Evolutionary conservation across 2,329 filamentous ascomycete species (phyloP).

Genomic region (Cladosporium austrohemisphaericum): DNA sequence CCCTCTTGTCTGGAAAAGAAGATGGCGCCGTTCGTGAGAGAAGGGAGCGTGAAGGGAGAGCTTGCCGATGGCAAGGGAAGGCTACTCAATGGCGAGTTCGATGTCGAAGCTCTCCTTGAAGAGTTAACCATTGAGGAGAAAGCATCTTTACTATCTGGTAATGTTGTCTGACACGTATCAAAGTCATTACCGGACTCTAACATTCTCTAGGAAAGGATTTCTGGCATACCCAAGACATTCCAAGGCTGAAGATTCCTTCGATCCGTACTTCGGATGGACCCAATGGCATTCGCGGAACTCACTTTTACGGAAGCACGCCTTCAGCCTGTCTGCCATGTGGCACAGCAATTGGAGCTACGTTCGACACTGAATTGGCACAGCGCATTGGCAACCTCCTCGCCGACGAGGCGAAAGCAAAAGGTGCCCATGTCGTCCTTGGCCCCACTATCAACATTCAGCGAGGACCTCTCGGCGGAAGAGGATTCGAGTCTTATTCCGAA

Average conservation of each 20-base stretch:
- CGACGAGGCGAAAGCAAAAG: conserved; percentile 27
- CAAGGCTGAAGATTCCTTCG: conserved; percentile 59
- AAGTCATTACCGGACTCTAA: conserved; percentile 47
- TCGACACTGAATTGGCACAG: conserved; percentile 3
- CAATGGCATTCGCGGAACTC: conserved; percentile 64
- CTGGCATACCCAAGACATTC: conserved; percentile 63
- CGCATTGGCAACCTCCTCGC: conserved; percentile 24
- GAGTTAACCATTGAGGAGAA: conserved; percentile 31
- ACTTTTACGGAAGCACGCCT: conserved; percentile 61
- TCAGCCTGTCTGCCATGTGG: conserved; percentile 77
- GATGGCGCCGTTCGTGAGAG: background rate
- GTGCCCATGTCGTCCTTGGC: conserved; percentile 28
- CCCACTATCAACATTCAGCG: conserved; percentile 30
- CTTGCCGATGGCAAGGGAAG: background rate
- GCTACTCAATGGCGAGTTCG: conserved; percentile 22
- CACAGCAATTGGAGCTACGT: conserved; percentile 14
- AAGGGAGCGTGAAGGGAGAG: background rate
- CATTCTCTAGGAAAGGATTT: conserved; percentile 50
- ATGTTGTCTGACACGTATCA: conserved; percentile 68
- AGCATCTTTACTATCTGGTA: conserved; percentile 29
- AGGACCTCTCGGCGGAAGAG: conserved; percentile 60
- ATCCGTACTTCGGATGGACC: conserved; percentile 66
- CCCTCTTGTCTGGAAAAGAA: conserved; percentile 4
- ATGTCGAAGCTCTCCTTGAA: conserved; percentile 30
- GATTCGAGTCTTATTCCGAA: conserved; percentile 84